Conservation (phyloP, 2,329 filamentous ascomycete genomes). For the Zymoseptoria passerinii region DNA sequence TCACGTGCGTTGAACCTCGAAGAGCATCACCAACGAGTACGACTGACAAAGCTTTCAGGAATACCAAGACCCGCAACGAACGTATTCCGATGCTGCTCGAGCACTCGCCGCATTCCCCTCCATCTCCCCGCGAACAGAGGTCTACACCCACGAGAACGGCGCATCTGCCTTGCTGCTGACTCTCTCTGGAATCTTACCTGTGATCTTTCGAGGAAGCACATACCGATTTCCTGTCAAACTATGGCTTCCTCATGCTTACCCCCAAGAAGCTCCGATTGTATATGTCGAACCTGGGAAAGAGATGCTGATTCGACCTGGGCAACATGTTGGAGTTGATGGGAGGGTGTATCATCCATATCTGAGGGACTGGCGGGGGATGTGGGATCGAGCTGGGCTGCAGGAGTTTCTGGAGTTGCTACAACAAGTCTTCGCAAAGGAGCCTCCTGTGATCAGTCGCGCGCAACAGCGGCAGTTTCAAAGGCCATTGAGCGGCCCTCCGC, state of each 20-base stretch:
- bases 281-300: slow-evolving; percentile 83
- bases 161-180: slow-evolving; percentile 77
- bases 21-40: neutral
- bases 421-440: slow-evolving; percentile 89
- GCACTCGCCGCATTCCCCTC: slow-evolving; percentile 71
- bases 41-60: slow-evolving; percentile 51
- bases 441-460: slow-evolving; percentile 73
- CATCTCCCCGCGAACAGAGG: slow-evolving; percentile 78
- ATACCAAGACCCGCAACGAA: slow-evolving; percentile 86
- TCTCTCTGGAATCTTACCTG: slow-evolving; percentile 81
- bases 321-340: slow-evolving; percentile 90
- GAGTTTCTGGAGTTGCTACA: slow-evolving; percentile 76
- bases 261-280: slow-evolving; percentile 71
- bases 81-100: slow-evolving; percentile 84
- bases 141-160: slow-evolving; percentile 91
- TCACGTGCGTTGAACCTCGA: slow-evolving; percentile 38
- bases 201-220: slow-evolving; percentile 75
- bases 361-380: slow-evolving; percentile 78
- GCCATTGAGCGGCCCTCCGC: slow-evolving; percentile 61
- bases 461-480: slow-evolving; percentile 41
- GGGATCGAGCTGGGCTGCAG: slow-evolving; percentile 71
- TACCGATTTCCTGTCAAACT: slow-evolving; percentile 88
- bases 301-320: slow-evolving; percentile 84
- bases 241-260: slow-evolving; percentile 91
- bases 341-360: slow-evolving; percentile 94